Base-by-base conservation (phyloP, 2,329 filamentous ascomycete genomes). In the Xylaria sp. region DNA sequence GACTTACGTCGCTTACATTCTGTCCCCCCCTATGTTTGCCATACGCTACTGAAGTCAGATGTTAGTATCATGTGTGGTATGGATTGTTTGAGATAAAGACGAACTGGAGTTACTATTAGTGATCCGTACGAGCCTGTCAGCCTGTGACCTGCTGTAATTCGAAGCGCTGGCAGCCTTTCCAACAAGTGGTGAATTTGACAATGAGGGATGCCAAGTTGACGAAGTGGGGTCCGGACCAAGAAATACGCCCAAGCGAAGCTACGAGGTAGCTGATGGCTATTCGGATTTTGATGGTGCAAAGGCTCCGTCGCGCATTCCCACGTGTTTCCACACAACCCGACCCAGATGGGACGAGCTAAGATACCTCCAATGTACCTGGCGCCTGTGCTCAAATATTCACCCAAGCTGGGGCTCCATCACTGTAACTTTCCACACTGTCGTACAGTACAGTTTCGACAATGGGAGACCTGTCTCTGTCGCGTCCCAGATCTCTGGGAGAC, bases 171-270 rank as follows among this genome's bases (percentile, higher is more conserved):
- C 38, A 26, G 54, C 17, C 51, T 38, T 23, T 38, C 26, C 13
- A 28, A 57, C 31, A 26, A 38, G 11, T 57, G 11, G 53, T 26
- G 53, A 57, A 1, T 23, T 58, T 73, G 73, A 75, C 67, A 70
- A 70, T 74, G 71, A 73, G 68, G 49, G 61, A 46, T 64, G 73
- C 74, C 74, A 76, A 76, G 75, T 26, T 40, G 38, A 38, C 23
- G 28, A 66, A 72, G 71, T 76, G 74, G 74, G 61, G 64, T 67
- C 59, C 67, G 57, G 72, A 71, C 74, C 72, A 31, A 44, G 51
- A 74, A 65, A 38, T 77, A 75, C 75, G 72, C 74, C 7, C 13
- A 58, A 31, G 48, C 17, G 17, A 66, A 53, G 33, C 46, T 15
- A 17, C 28, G 13, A 59, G 63, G 61, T 65, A 58, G 58, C 33